phyloP scores from a whole-genome alignment of 768 basidiomycete genomes.

The Suillus subluteus region DNA sequence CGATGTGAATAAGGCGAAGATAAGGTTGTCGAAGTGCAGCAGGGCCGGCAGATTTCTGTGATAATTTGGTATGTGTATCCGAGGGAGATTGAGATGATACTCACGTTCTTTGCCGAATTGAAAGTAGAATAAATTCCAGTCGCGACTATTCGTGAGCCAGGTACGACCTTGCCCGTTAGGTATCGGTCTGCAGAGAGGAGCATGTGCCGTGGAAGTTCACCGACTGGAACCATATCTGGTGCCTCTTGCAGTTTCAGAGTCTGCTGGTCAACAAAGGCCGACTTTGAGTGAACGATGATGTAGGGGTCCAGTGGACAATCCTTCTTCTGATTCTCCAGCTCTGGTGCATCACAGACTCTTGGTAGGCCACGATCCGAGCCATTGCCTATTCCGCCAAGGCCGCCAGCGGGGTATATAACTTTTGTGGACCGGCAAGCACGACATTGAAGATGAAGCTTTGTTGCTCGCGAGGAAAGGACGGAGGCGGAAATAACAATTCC shows the following conservation, averaged over 20 bases:
- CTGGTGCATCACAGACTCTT: slow-evolving; percentile 82
- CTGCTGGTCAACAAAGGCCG: slow-evolving; percentile 94
- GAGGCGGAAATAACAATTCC: slow-evolving; percentile 99
- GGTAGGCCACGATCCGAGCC: slow-evolving; percentile 87
- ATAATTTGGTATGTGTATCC: not conserved
- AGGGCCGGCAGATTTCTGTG: slow-evolving; percentile 77
- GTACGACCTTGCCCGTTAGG: slow-evolving; percentile 90
- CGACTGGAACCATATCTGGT: slow-evolving; percentile 99
- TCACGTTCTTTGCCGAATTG: slow-evolving; percentile 82
- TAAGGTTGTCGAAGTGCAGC: slow-evolving; percentile 94
- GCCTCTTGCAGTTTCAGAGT: slow-evolving; percentile 97
- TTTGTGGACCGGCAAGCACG: slow-evolving; percentile 85
- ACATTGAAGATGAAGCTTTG: slow-evolving; percentile 90
- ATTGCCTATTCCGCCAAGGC: slow-evolving; percentile 84
- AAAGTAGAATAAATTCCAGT: slow-evolving; percentile 98
- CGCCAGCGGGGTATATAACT: slow-evolving; percentile 73
- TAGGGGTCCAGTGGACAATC: slow-evolving; percentile 97
- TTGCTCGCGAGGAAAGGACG: slow-evolving; percentile 89
- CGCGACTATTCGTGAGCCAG: slow-evolving; percentile 92
- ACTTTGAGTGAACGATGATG: slow-evolving; percentile 92
- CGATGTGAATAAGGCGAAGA: slow-evolving; percentile 90
- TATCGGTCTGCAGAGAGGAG: slow-evolving; percentile 89
- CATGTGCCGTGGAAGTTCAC: slow-evolving; percentile 96
- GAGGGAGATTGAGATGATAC: slow-evolving; percentile 24
- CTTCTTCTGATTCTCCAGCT: slow-evolving; percentile 83